These are phyloP conservation scores for Stachybotrys chlorohalonatus DNA, from an alignment of 2,329 filamentous ascomycete species.

Conservation along the genomic window DNA sequence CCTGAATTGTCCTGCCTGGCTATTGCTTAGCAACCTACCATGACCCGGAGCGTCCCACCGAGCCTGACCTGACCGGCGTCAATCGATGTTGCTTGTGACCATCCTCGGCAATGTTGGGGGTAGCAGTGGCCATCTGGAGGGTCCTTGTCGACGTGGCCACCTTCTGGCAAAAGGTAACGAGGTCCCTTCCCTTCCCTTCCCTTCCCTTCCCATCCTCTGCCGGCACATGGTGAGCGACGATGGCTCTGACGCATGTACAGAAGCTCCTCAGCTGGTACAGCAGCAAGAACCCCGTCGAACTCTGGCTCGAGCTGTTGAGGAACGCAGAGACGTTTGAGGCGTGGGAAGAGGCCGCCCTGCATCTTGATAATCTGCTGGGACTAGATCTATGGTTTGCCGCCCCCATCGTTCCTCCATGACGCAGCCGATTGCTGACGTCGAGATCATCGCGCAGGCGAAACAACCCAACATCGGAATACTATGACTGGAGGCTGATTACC, in stretches of 20 bases:
- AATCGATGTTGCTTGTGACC: constrained; percentile 19
- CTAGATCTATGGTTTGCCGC: constrained; percentile 64
- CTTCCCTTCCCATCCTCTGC: constrained; percentile 3
- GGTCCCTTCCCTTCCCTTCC: neutral
- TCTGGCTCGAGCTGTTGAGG: constrained; percentile 56
- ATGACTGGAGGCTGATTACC: constrained; percentile 79
- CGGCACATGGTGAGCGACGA: constrained; percentile 1
- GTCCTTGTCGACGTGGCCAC: constrained; percentile 52
- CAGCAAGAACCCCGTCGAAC: constrained; percentile 52
- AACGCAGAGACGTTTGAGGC: constrained; percentile 68
- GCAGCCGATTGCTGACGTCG: constrained; percentile 4
- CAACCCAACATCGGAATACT: constrained; percentile 69
- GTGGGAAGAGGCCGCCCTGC: constrained; percentile 76
- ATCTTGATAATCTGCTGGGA: constrained; percentile 73
- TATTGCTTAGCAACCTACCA: neutral
- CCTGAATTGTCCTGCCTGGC: neutral
- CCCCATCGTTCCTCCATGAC: neutral
- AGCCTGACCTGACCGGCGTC: neutral
- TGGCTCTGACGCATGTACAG: constrained; percentile 32
- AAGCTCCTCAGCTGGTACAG: constrained; percentile 60
- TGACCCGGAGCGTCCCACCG: neutral
- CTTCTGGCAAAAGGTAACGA: constrained; percentile 53
- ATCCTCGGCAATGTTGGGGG: constrained; percentile 30
- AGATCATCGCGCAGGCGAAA: constrained; percentile 52
- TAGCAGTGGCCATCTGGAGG: constrained; percentile 41